Base-by-base conservation (phyloP, 2,329 filamentous ascomycete genomes). In the Colletotrichum sansevieriae region DNA sequence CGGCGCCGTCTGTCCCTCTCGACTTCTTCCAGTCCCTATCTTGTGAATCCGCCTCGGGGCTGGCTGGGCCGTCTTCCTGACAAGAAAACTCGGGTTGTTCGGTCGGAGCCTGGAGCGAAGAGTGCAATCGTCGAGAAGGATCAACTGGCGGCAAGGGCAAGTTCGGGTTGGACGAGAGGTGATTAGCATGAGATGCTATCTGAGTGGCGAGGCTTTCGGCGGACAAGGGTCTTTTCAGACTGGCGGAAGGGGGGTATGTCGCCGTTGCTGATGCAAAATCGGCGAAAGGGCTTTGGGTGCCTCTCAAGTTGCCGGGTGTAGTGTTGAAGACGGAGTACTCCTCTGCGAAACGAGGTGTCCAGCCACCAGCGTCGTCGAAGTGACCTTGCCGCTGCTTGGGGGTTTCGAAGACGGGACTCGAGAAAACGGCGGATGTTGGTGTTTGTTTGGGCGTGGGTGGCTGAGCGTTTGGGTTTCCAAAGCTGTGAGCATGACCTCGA, bases 301-400 rank as follows among this genome's bases (percentile, higher is more conserved):
- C 84, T 73, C 81, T 82, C 63, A 89, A 80, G 74, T 88, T 87
- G 55, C 86, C 88, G 15, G 88, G 88, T 9, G 88, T 89, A n/a
- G 84, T 81, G 78, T 89, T 88, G 81, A 90, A 90, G 74, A 90
- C 87, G 71, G 88, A 89, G 74, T 88, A 90, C 72, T 90, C 88
- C 75, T 90, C 87, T 71, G 88, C 87, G 80, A 89, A 90, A 66
- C 83, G 84, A 76, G 88, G 88, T 51, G 88, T 90, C 84, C 85
- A 88, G 72, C 83, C 83, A 72, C 82, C 80, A 60, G 83, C 76
- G 70, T 86, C 83, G 77, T 85, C 79, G 72, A 85, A 83, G 65
- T 79, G 81, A 68, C 80, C 80, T 71, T 82, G 81, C 72, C 78
- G 81, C 64, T 80, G 78, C 76, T 83, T 85, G 51, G 87, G 87